These are phyloP conservation scores for Poterioochromonas sp. DNA, from an alignment of 352 stramenopile species.

Conservation along the genomic window DNA sequence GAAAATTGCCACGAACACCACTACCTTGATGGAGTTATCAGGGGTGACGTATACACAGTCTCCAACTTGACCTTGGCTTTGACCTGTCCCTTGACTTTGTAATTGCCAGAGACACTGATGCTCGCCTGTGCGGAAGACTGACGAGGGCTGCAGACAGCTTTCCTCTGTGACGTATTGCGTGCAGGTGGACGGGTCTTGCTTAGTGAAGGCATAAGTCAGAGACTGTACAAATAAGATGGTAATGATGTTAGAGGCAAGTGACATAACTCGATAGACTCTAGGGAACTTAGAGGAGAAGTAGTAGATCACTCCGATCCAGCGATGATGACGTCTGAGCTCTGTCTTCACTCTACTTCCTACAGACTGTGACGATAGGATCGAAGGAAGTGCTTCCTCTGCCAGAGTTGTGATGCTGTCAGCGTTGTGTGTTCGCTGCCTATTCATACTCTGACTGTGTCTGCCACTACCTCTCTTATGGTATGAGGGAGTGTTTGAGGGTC, in stretches of 20 bases:
- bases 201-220: conserved; percentile 14
- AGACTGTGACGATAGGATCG: background rate
- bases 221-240: conserved; percentile 24
- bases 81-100: background rate
- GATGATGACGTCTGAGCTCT: conserved; percentile 14
- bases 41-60: background rate
- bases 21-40: background rate
- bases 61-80: background rate
- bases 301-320: conserved; percentile 9
- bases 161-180: background rate
- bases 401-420: conserved; percentile 1
- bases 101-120: conserved; percentile 1
- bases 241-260: background rate
- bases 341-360: background rate
- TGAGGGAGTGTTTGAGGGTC: conserved; percentile 8
- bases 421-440: conserved; percentile 11
- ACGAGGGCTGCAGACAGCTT: background rate
- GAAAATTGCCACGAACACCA: conserved; percentile 33
- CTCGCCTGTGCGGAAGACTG: background rate
- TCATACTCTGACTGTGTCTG: conserved; percentile 11
- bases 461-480: conserved; percentile 11
- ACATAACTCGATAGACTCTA: background rate
- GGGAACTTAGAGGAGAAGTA: conserved; percentile 9
- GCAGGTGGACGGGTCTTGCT: background rate
- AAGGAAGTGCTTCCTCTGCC: conserved; percentile 13